Conservation (phyloP, 352 stramenopile genomes). For the Globisporangium nodosum region DNA sequence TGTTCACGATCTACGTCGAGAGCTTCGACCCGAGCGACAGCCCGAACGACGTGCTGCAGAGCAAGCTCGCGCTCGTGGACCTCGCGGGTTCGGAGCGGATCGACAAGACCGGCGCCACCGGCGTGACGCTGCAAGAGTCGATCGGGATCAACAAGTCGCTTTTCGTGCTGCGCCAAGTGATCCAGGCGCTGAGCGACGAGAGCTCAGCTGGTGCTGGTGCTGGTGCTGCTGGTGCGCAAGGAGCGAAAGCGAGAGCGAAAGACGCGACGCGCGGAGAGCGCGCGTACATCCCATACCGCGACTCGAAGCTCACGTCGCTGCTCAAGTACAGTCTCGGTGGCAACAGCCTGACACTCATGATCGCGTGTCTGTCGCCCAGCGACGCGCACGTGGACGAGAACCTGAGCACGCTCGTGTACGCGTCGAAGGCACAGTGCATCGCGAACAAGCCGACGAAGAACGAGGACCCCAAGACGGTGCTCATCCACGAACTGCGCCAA, state of each 20-base stretch:
- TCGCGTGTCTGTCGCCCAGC: slow-evolving; percentile 55
- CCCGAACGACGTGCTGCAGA: slow-evolving; percentile 31
- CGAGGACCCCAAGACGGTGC: slow-evolving; percentile 35
- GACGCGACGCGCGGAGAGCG: slow-evolving; percentile 33
- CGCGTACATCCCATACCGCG: slow-evolving; percentile 89
- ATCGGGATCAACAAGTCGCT: slow-evolving; percentile 69
- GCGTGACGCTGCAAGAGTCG: slow-evolving; percentile 43
- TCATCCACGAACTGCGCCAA: slow-evolving; percentile 40
- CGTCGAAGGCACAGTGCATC: slow-evolving; percentile 47
- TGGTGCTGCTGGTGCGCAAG: neutral
- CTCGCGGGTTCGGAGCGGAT: slow-evolving; percentile 59
- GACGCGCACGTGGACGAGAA: slow-evolving; percentile 53
- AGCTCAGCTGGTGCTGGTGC: neutral
- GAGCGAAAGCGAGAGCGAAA: neutral
- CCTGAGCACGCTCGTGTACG: slow-evolving; percentile 61
- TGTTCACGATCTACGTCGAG: slow-evolving; percentile 54
- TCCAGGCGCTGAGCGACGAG: slow-evolving; percentile 46
- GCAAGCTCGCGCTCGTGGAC: slow-evolving; percentile 55
- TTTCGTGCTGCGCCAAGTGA: slow-evolving; percentile 52
- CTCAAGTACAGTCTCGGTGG: slow-evolving; percentile 64
- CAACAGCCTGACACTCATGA: slow-evolving; percentile 64
- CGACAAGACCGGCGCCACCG: slow-evolving; percentile 49
- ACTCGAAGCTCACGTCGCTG: slow-evolving; percentile 86
- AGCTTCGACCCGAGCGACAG: slow-evolving; percentile 28
- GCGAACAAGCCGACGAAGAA: slow-evolving; percentile 47